Evolutionary conservation across 169 alveolate genomes (phyloP).

Genomic region (Cryptosporidium baileyi): DNA sequence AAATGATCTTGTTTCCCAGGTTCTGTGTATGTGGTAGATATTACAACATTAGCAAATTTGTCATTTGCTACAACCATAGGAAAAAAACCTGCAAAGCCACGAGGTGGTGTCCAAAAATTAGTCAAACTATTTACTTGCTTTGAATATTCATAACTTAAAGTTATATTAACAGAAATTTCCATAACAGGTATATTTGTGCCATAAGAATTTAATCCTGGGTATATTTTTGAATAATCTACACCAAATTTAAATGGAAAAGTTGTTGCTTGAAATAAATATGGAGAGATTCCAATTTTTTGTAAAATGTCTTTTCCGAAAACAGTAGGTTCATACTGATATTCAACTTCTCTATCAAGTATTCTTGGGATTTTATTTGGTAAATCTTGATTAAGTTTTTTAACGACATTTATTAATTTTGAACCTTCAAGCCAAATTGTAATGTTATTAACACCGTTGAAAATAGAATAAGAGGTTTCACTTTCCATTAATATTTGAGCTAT

Average conservation of each 20-base stretch:
- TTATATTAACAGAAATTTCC: conserved; percentile 38
- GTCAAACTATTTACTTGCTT: background rate
- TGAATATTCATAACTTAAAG: conserved; percentile 44
- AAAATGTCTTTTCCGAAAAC: conserved; percentile 26
- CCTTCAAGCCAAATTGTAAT: conserved; percentile 68
- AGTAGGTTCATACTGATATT: conserved; percentile 44
- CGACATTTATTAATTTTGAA: conserved; percentile 29
- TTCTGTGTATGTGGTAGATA: conserved; percentile 55
- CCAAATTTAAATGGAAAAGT: conserved; percentile 48
- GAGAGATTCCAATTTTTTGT: conserved; percentile 13
- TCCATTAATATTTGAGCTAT: conserved; percentile 28
- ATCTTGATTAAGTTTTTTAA: conserved; percentile 13
- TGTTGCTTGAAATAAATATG: conserved; percentile 34
- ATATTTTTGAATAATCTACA: conserved; percentile 25
- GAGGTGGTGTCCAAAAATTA: conserved; percentile 55
- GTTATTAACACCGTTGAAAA: conserved; percentile 54
- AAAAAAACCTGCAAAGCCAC: conserved; percentile 64
- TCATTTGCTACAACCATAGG: conserved; percentile 56
- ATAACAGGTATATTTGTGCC: conserved; percentile 44
- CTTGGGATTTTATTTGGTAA: conserved; percentile 44
- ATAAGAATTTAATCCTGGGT: conserved; percentile 35
- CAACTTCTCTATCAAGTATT: conserved; percentile 37
- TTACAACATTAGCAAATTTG: conserved; percentile 42
- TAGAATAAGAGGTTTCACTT: conserved; percentile 23
- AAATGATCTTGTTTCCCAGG: conserved; percentile 8